Percentiles rank a stretch among this genome's conserved stretches.
These are phyloP conservation scores for cucumber (Cucumis sativus) DNA, from an alignment of 306 rosid genomes.

Conservation along the genomic window Cucumber_9930_V3 NC_026659.2:25919001-25919500, in stretches of 20 bases:
- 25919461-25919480: not conserved
- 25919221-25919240: not conserved
- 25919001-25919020: constrained; percentile 14
- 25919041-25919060: not conserved
- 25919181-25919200: constrained; percentile 36
- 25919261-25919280: constrained; percentile 1
- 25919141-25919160: constrained; percentile 24
- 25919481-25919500: not conserved
- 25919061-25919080: not conserved
- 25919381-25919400: constrained; percentile 9
- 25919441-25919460: not conserved
- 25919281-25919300: constrained; percentile 27
- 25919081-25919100: not conserved
- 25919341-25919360: constrained; percentile 3
- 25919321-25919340: constrained; percentile 78
- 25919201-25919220: not conserved
- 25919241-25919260: not conserved
- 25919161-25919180: constrained; percentile 40
- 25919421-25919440: constrained; percentile 7
- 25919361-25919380: not conserved
- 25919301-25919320: constrained; percentile 37
- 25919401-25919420: not conserved
- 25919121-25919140: constrained; percentile 3
- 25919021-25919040: not conserved
- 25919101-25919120: not conserved